Percentiles rank a stretch among this genome's conserved stretches.
Evolutionary conservation across 2,329 filamentous ascomycete species (phyloP).

Genomic region (Shiraia sp.): DNA sequence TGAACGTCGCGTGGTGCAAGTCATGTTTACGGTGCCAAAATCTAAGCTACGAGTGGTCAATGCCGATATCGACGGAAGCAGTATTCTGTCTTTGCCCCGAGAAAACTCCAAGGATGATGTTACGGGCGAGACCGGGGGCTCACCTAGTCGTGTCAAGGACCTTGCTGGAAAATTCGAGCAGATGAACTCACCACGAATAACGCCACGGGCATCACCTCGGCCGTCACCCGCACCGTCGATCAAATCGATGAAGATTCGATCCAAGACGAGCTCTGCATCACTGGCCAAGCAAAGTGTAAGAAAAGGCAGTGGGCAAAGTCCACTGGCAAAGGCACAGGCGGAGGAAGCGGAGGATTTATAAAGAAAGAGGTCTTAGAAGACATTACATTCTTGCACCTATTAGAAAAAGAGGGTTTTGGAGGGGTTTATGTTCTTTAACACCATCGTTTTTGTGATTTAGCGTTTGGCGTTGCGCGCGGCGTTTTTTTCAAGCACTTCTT

Average conservation of each 20-base stretch:
- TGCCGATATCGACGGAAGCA: slow-evolving; percentile 36
- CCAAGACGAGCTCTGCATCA: slow-evolving; percentile 17
- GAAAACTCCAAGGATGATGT: slow-evolving; percentile 17
- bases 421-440: no score
- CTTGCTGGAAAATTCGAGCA: slow-evolving; percentile 37
- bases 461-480: no score
- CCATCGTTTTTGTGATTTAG: no score
- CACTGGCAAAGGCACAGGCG: not conserved
- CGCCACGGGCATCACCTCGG: slow-evolving; percentile 15
- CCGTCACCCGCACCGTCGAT: slow-evolving; percentile 25
- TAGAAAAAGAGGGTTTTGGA: no score
- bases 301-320: slow-evolving; percentile 1
- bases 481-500: no score
- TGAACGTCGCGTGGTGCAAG: slow-evolving; percentile 53
- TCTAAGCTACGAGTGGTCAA: slow-evolving; percentile 90
- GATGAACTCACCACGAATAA: slow-evolving; percentile 11
- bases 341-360: no score
- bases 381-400: no score
- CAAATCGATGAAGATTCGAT: slow-evolving; percentile 31
- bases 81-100: slow-evolving; percentile 29
- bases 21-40: slow-evolving; percentile 91
- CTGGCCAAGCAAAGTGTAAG: slow-evolving; percentile 10
- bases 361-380: no score
- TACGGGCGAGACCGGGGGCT: slow-evolving; percentile 2
- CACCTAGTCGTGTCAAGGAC: slow-evolving; percentile 32